Conservation (phyloP, 2,329 filamentous ascomycete genomes). For the Botrytis deweyae region DNA sequence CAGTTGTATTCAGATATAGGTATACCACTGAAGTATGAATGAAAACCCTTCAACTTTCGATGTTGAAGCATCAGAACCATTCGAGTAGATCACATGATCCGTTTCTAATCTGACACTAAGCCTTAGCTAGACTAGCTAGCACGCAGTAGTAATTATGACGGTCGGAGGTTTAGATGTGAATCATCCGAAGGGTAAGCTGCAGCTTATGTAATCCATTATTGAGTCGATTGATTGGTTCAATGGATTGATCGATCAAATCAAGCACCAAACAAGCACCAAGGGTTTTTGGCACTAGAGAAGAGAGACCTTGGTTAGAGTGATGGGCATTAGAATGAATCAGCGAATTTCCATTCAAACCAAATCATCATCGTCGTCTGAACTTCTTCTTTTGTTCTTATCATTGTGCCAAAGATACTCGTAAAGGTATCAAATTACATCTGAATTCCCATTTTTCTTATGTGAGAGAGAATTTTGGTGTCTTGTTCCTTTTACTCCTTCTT, state of each 20-base stretch:
- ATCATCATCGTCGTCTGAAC: not conserved
- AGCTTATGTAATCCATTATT: not conserved
- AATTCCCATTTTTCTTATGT: no score
- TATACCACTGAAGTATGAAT: not conserved
- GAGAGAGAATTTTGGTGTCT: not conserved
- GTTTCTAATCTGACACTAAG: not conserved
- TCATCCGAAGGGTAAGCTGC: not conserved
- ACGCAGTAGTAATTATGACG: not conserved
- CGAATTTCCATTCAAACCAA: not conserved
- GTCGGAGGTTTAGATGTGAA: conserved; percentile 7
- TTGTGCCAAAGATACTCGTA: not conserved
- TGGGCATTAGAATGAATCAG: not conserved
- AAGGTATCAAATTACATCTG: not conserved
- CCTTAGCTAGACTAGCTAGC: no score
- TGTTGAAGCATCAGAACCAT: not conserved
- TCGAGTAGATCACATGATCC: not conserved
- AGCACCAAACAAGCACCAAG: not conserved
- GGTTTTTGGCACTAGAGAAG: not conserved
- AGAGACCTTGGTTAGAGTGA: not conserved
- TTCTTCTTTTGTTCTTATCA: not conserved
- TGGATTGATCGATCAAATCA: not conserved
- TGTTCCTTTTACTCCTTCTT: not conserved
- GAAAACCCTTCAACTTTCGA: not conserved
- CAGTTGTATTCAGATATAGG: not conserved
- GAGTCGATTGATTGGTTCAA: not conserved